Evolutionary conservation across 768 basidiomycete genomes (phyloP), one percentile per base, ranked within the genome.

Genomic region (Tubosaeta sp.): DNA sequence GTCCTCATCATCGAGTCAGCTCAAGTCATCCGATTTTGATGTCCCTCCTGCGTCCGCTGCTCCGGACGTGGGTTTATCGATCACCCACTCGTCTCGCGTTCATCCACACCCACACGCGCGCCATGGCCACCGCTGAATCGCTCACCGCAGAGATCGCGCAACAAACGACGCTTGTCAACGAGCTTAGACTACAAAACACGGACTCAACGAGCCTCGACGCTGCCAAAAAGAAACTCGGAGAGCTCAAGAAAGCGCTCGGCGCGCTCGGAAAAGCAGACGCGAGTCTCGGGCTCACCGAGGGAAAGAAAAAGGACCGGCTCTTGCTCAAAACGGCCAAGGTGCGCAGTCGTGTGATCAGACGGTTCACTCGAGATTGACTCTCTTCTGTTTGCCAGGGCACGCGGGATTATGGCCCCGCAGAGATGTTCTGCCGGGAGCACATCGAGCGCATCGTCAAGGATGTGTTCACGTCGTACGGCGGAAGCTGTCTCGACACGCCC

Each of bases 281-380:
- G 52, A 35, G 32, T n/a, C n/a, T 26, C 53, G 56, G 69, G 37
- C 68, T 71, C 37, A 71, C 74, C 46, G 74, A 53, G n/a, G 72
- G 66, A 45, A 83, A 83, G 73, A 87, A 86, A 74, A 83, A 78
- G 60, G 86, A 81, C 46, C 73, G 81, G 43, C 64, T 97, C 56
- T 65, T 88, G 51, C 78, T 99, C 59, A 99, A 99, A 74, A 95
- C 94, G 1, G 88, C 94, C 38, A 97, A 99, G 82, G 93, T 89
- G 56, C 52, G 60, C 61, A 44, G 46, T 9, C 10, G 19, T 19
- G 8, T 12, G 37, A 38, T 19, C 37, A 17, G 17, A 16, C 8
- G 35, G n/a, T 35, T 16, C 16, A 35, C n/a, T 59, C 57, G 50
- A 43, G 31, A 25, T 41, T 47, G 44, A 51, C 45, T 39, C 16